Percentiles rank a stretch among this genome's conserved stretches.
phyloP scores from a whole-genome alignment of 345 rosid genomes.

The Erysimum cheiranthoides region DNA sequence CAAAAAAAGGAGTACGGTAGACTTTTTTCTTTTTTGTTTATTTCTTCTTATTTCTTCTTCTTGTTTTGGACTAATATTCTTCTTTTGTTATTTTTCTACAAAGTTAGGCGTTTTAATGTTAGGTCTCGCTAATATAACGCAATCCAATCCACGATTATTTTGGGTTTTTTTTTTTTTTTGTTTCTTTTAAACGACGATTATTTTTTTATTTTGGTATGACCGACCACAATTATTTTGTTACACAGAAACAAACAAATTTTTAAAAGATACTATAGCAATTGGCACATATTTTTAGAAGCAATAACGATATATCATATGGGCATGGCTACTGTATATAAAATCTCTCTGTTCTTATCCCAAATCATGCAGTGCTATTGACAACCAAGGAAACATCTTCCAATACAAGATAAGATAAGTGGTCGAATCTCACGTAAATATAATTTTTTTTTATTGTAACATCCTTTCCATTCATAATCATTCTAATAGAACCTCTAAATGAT shows the following conservation, averaged over 20 bases:
- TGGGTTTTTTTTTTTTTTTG: too few species aligned
- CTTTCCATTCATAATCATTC: constrained; percentile 12
- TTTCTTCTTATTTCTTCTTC: too few species aligned
- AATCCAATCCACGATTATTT: too few species aligned
- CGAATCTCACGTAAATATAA: background rate
- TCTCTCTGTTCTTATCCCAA: background rate
- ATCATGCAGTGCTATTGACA: constrained; percentile 9
- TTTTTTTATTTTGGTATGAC: too few species aligned
- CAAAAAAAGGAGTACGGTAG: too few species aligned
- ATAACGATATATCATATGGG: too few species aligned
- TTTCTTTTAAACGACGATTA: too few species aligned
- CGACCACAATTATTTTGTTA: background rate
- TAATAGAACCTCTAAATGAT: background rate
- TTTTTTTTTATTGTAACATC: background rate
- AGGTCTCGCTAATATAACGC: background rate
- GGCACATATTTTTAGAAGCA: too few species aligned
- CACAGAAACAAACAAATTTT: background rate
- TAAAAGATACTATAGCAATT: too few species aligned
- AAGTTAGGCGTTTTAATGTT: background rate
- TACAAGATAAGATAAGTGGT: constrained; percentile 2
- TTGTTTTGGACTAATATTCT: background rate
- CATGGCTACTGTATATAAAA: background rate
- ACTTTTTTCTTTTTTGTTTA: too few species aligned
- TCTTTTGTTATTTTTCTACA: background rate
- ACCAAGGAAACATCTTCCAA: background rate